Base-by-base conservation (phyloP, 2,329 filamentous ascomycete genomes). In the Hymenoscyphus fraxineus region DNA sequence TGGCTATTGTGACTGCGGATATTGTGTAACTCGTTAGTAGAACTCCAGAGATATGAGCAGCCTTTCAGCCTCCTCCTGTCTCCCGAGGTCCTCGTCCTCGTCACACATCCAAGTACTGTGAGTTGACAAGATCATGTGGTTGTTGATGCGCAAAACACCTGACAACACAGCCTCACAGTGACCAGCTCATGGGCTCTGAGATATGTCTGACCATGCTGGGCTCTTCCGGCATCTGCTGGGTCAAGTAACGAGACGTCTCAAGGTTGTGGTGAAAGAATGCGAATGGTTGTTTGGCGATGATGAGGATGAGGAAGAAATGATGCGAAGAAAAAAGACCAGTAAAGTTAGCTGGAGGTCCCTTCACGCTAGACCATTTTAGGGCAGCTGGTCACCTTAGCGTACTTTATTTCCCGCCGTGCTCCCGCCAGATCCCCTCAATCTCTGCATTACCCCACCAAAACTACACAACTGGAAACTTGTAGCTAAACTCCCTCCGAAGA, bases 401-500 rank as follows among this genome's bases (percentile, higher is more conserved):
- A 51, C 59, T 15, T 60, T n/a, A 51, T 38, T n/a, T 41, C 35
- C 4, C 35, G 35, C 35, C 35, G 35, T 35, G 35, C 35, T 35
- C 35, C 35, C 35, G 35, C 35, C 35, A 35, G 35, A 27, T 60
- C 59, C 59, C 31, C 44, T 55, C 44, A 27, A 39, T n/a, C 10
- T 16, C 22, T 56, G 38, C 41, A 22, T 51, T 51, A 62, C 65
- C 65, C 65, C 65, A 60, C 65, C 65, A 66, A 57, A 19, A 51
- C 54, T 41, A 31, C 15, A 58, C 40, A 41, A 62, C 31, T 44
- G 32, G 61, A 62, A 27, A 61, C 32, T 40, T 22, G 58, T 19
- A 51, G 41, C 27, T 19, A 9, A 61, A 35, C 60, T 41, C 40
- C 44, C 19, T 31, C 16, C 39, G 40, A 55, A 55, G 38, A 27